Evolutionary conservation across 768 basidiomycete genomes (phyloP).

Genomic region (Kwoniella dejecticola): DNA sequence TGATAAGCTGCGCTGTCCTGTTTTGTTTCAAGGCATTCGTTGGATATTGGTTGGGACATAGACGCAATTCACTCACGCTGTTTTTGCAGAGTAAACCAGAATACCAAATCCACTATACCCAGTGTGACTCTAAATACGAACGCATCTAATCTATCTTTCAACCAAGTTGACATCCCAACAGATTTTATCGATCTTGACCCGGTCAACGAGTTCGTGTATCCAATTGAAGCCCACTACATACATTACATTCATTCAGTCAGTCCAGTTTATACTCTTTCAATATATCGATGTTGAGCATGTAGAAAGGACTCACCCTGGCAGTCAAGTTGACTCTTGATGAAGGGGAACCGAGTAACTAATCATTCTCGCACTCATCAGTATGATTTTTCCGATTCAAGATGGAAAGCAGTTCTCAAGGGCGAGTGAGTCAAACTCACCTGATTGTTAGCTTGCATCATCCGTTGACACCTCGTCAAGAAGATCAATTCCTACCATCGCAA

Average conservation of each 20-base stretch:
- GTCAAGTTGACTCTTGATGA: constrained; percentile 89
- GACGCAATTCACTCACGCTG: constrained; percentile 58
- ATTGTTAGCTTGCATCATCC: constrained; percentile 59
- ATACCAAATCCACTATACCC: constrained; percentile 70
- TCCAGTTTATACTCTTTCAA: too few species aligned
- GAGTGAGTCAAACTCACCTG: too few species aligned
- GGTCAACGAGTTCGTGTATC: constrained; percentile 64
- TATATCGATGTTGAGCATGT: too few species aligned
- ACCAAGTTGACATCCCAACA: constrained; percentile 53
- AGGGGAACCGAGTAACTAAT: constrained; percentile 72
- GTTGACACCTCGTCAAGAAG: constrained; percentile 55
- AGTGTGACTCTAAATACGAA: constrained; percentile 68
- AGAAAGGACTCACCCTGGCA: constrained; percentile 74
- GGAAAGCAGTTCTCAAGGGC: too few species aligned
- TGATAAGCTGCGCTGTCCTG: too few species aligned
- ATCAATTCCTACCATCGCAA: constrained; percentile 42
- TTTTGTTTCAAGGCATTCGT: too few species aligned
- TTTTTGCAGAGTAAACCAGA: constrained; percentile 65
- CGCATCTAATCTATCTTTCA: constrained; percentile 57
- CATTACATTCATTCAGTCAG: too few species aligned
- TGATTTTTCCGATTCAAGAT: too few species aligned
- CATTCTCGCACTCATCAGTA: constrained; percentile 46
- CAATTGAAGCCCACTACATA: constrained; percentile 49
- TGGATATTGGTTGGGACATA: too few species aligned
- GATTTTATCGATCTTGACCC: constrained; percentile 53